phyloP scores from a whole-genome alignment of 169 alveolate species.

The Babesia caballi region DNA sequence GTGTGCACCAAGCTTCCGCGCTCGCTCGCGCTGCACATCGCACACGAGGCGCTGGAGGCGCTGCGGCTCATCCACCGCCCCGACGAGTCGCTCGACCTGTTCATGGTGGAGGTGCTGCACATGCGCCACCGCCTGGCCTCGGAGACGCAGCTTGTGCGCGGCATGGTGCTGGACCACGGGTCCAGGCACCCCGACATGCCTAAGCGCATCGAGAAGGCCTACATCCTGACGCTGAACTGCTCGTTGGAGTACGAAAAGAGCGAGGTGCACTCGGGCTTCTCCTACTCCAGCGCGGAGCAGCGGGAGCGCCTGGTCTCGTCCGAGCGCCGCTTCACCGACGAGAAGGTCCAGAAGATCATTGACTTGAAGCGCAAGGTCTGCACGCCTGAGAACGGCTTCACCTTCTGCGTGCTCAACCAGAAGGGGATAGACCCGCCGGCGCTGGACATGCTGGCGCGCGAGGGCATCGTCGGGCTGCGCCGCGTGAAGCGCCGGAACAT shows the following conservation, averaged over 20 bases:
- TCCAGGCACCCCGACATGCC: slow-evolving; percentile 98
- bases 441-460: slow-evolving; percentile 96
- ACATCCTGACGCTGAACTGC: slow-evolving; percentile 94
- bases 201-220: slow-evolving; percentile 91
- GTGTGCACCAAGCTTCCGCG: slow-evolving; percentile 91
- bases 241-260: slow-evolving; percentile 98
- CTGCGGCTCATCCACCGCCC: slow-evolving; percentile 69
- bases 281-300: slow-evolving; percentile 95
- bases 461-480: slow-evolving; percentile 94
- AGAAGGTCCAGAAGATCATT: slow-evolving; percentile 93
- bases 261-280: slow-evolving; percentile 96
- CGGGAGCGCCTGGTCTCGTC: slow-evolving; percentile 94
- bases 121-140: slow-evolving; percentile 94
- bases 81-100: slow-evolving; percentile 87
- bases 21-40: slow-evolving; percentile 86
- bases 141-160: slow-evolving; percentile 89
- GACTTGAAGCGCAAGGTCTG: slow-evolving; percentile 86
- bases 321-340: slow-evolving; percentile 96
- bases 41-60: slow-evolving; percentile 96
- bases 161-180: slow-evolving; percentile 98
- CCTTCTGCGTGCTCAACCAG: slow-evolving; percentile 95
- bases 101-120: slow-evolving; percentile 97
- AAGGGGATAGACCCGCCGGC: slow-evolving; percentile 99
- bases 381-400: slow-evolving; percentile 65
- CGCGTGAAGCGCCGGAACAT: slow-evolving; percentile 96